Conservation (phyloP, 2,329 filamentous ascomycete genomes). For the Nothopassalora personata region DNA sequence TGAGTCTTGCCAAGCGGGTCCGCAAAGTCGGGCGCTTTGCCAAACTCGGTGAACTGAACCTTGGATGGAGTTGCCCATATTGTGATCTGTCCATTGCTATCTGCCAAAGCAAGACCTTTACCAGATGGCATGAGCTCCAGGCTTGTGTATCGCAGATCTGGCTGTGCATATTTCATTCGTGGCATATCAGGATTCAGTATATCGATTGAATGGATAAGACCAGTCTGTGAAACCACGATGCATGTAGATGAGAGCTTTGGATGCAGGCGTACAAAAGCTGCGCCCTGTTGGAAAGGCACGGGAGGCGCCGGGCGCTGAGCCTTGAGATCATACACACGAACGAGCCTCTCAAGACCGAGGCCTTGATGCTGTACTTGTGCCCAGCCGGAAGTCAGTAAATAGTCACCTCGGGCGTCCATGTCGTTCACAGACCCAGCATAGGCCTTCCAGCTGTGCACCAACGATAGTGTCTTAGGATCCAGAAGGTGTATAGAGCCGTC, state of each 20-base stretch:
- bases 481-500: conserved; percentile 79
- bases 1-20: conserved; percentile 57
- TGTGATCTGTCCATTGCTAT: conserved; percentile 72
- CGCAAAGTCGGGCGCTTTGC: conserved; percentile 71
- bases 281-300: conserved; percentile 85
- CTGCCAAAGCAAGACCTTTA: conserved; percentile 75
- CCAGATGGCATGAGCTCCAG: conserved; percentile 85
- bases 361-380: conserved; percentile 74
- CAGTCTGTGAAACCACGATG: conserved; percentile 84
- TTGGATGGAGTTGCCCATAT: conserved; percentile 86
- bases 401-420: conserved; percentile 95
- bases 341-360: conserved; percentile 83
- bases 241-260: conserved; percentile 92
- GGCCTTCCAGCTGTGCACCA: conserved; percentile 84
- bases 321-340: conserved; percentile 94
- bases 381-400: conserved; percentile 90
- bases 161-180: conserved; percentile 76
- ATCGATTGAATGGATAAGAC: conserved; percentile 93
- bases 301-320: conserved; percentile 81
- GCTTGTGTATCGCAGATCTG: conserved; percentile 65
- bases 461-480: conserved; percentile 68
- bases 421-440: conserved; percentile 87
- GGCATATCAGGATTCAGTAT: conserved; percentile 88
- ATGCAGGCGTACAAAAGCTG: conserved; percentile 93
- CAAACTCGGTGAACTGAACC: conserved; percentile 78